Percentiles rank a stretch among this genome's conserved stretches.
phyloP scores from a whole-genome alignment of 768 basidiomycete genomes.

The Suillus lakei region DNA sequence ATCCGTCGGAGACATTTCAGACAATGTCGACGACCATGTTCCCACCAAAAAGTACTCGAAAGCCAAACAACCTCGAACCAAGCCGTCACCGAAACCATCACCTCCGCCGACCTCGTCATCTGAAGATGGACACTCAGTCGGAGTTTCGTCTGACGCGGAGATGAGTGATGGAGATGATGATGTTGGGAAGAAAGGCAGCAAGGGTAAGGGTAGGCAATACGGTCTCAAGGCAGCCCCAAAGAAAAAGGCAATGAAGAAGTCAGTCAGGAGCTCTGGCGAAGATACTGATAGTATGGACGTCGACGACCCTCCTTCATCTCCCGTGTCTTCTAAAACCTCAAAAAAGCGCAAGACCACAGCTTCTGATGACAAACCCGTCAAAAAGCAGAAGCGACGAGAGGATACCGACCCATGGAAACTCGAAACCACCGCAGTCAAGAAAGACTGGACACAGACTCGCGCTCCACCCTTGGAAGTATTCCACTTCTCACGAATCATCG shows the following conservation, averaged over 20 bases:
- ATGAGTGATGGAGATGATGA: conserved; percentile 31
- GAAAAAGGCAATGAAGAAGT: conserved; percentile 39
- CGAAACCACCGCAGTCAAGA: conserved; percentile 58
- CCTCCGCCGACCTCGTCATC: conserved; percentile 34
- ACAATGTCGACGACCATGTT: conserved; percentile 29
- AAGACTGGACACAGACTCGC: conserved; percentile 80
- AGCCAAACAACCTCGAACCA: conserved; percentile 19
- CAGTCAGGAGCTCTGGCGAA: conserved; percentile 30
- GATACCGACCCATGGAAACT: conserved; percentile 82
- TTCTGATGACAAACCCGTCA: conserved; percentile 41
- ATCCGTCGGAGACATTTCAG: conserved; percentile 33
- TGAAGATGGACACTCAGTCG: conserved; percentile 29
- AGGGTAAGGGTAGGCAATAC: conserved; percentile 17
- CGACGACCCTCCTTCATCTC: conserved; percentile 47
- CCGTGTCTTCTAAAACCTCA: conserved; percentile 39
- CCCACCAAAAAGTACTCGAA: conserved; percentile 27
- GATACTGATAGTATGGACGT: conserved; percentile 61
- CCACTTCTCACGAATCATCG: conserved; percentile 85
- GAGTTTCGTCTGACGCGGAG: conserved; percentile 30
- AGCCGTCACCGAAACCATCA: conserved; percentile 24
- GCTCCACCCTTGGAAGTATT: conserved; percentile 91
- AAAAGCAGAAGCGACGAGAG: conserved; percentile 67
- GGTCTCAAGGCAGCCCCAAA: conserved; percentile 21
- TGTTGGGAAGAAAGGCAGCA: conserved; percentile 27
- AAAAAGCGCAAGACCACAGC: conserved; percentile 50